Evolutionary conservation across 805 yeast species (phyloP), one percentile per base, ranked within the genome.

Genomic region (Sungouiella thailandica): DNA sequence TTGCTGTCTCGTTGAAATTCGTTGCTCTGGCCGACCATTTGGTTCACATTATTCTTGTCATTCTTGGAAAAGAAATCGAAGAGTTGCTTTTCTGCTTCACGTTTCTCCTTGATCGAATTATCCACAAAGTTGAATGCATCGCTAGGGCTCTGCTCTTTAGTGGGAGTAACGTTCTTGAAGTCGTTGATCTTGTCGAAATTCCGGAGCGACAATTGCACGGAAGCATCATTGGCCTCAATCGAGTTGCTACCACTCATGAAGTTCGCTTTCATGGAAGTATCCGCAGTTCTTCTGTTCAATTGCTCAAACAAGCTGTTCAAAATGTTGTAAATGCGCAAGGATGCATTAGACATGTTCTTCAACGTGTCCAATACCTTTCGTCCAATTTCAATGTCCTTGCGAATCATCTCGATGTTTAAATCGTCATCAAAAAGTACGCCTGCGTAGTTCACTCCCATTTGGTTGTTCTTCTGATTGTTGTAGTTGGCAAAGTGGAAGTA

Each of bases 331-430:
- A 93, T 87, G 43, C 95, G 67, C 34, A 76, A 68, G 1, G 96
- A 90, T 3, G 95, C 83, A 58, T 75, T 75, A 32, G 88, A 78
- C 43, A 79, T 75, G 50, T 78, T 83, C 50, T 83, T 85, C 50
- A 88, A 65, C 23, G 72, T 62, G 36, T 82, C 79, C 42, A 88
- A 65, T 1, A 85, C 84, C 41, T 75, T 74, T 55, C 80, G 80
- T 12, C 96, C 97, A 34, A 75, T 66, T 50, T 84, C 94, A 3
- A 93, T 93, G 57, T 86, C 95, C 34, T 73, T 66, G 39, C 79
- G 70, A 23, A 62, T 59, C 66, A 79, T 79, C 41, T 81, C 71
- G 25, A 66, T 60, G 44, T 65, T 63, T 29, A 66, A 54, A 40
- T 66, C 71, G 41, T 66, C 72, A 37, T 66, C 72, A 41, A 66